phyloP scores from a whole-genome alignment of 768 basidiomycete species.

The Agrocybe chaxingu region DNA sequence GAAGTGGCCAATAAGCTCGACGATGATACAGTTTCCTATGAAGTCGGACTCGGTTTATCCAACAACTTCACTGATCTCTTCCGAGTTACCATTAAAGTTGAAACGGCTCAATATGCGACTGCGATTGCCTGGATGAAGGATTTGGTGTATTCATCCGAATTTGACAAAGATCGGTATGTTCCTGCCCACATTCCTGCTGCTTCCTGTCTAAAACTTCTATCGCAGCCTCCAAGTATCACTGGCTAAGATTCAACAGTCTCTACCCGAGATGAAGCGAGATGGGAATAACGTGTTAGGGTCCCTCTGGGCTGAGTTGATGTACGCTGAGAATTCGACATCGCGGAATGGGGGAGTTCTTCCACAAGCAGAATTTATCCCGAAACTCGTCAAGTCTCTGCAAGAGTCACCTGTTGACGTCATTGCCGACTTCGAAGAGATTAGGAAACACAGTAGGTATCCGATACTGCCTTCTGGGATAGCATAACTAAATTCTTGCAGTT shows the following conservation, averaged over 20 bases:
- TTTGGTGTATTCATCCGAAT: slow-evolving; percentile 70
- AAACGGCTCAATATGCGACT: slow-evolving; percentile 71
- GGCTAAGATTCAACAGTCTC: slow-evolving; percentile 84
- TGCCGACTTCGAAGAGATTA: slow-evolving; percentile 70
- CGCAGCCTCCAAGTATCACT: slow-evolving; percentile 75
- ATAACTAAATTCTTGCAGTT: slow-evolving; percentile 42
- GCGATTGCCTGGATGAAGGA: slow-evolving; percentile 87
- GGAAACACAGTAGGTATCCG: slow-evolving; percentile 53
- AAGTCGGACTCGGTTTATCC: slow-evolving; percentile 61
- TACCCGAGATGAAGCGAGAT: slow-evolving; percentile 90
- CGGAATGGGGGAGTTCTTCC: slow-evolving; percentile 65
- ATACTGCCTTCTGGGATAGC: neutral
- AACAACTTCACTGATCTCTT: slow-evolving; percentile 71
- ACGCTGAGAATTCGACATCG: slow-evolving; percentile 66
- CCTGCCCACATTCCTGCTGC: neutral
- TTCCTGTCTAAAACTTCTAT: slow-evolving; percentile 1
- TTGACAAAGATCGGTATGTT: slow-evolving; percentile 73
- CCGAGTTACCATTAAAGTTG: slow-evolving; percentile 81
- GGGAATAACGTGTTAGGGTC: slow-evolving; percentile 78
- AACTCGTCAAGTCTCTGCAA: slow-evolving; percentile 67
- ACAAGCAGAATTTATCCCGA: slow-evolving; percentile 78
- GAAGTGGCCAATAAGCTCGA: slow-evolving; percentile 90
- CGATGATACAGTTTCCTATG: slow-evolving; percentile 87
- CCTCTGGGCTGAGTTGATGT: slow-evolving; percentile 63
- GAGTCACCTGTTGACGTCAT: slow-evolving; percentile 71